Conservation (phyloP, 495 filamentous ascomycete genomes). For the Tuber melanosporum region DNA sequence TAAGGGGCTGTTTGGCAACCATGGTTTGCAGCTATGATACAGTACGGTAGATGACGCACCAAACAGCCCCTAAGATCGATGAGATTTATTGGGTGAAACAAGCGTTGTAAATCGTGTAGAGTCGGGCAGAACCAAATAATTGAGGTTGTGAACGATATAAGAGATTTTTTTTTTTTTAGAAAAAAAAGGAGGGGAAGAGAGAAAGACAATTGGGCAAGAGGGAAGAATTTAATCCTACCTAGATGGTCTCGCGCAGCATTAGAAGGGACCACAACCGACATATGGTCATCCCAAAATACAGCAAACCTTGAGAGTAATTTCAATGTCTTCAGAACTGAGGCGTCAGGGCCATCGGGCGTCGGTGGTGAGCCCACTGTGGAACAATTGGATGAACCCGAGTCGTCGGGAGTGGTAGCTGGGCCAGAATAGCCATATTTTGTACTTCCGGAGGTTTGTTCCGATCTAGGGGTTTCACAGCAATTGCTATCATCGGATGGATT, state of each 20-base stretch:
- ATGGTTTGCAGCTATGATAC: no score
- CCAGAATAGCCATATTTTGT: neutral
- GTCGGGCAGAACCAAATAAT: conserved; percentile 20
- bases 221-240: conserved; percentile 45
- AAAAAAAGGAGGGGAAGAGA: conserved; percentile 9
- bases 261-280: conserved; percentile 47
- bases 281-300: conserved; percentile 47
- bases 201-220: conserved; percentile 11
- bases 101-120: neutral
- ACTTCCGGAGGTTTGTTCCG: neutral
- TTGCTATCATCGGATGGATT: neutral
- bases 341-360: neutral
- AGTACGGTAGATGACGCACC: no score
- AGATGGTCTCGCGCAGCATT: conserved; percentile 50
- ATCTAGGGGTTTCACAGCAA: neutral
- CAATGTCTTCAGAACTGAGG: neutral
- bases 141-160: conserved; percentile 31
- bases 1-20: no score
- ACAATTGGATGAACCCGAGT: neutral
- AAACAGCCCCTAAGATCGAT: no score
- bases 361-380: neutral
- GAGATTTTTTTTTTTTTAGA: neutral
- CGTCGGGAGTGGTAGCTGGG: neutral
- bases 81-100: neutral
- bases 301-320: conserved; percentile 16